These are phyloP conservation scores for Monascus ruber DNA, from an alignment of 2,329 filamentous ascomycete species.

Conservation along the genomic window DNA sequence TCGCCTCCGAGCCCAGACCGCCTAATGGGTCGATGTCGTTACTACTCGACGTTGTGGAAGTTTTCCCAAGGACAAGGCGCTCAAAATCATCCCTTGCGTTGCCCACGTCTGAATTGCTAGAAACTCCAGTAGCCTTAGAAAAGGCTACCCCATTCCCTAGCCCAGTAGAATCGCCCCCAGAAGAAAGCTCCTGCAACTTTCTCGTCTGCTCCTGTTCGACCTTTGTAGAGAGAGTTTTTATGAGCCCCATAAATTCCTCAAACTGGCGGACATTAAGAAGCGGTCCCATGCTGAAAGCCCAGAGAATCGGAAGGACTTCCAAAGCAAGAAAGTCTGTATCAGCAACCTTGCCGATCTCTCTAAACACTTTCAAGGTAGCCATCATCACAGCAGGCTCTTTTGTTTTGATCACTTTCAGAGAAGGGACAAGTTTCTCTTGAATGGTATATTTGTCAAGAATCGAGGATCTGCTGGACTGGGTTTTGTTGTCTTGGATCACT, in stretches of 20 bases:
- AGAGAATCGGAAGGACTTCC: constrained; percentile 80
- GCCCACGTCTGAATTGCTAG: constrained; percentile 38
- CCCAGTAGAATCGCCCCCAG: constrained; percentile 42
- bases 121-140: constrained; percentile 14
- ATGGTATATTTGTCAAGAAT: constrained; percentile 96
- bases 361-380: constrained; percentile 73
- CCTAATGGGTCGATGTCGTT: constrained; percentile 23
- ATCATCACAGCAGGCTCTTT: constrained; percentile 98
- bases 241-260: constrained; percentile 76
- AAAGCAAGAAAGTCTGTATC: constrained; percentile 87
- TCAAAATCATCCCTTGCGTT: constrained; percentile 66
- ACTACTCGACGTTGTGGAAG: constrained; percentile 21
- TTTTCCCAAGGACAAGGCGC: constrained; percentile 69
- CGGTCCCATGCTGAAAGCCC: constrained; percentile 84
- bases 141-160: constrained; percentile 18
- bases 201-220: constrained; percentile 82
- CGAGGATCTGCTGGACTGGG: constrained; percentile 56
- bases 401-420: constrained; percentile 88
- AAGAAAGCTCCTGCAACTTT: constrained; percentile 75
- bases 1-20: constrained; percentile 17
- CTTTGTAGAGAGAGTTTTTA: constrained; percentile 64
- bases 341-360: constrained; percentile 67
- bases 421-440: constrained; percentile 89
- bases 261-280: constrained; percentile 81
- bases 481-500: constrained; percentile 38